These are phyloP conservation scores for Fusarium austroafricanum DNA, from an alignment of 2,329 filamentous ascomycete genomes.

Conservation along the genomic window DNA sequence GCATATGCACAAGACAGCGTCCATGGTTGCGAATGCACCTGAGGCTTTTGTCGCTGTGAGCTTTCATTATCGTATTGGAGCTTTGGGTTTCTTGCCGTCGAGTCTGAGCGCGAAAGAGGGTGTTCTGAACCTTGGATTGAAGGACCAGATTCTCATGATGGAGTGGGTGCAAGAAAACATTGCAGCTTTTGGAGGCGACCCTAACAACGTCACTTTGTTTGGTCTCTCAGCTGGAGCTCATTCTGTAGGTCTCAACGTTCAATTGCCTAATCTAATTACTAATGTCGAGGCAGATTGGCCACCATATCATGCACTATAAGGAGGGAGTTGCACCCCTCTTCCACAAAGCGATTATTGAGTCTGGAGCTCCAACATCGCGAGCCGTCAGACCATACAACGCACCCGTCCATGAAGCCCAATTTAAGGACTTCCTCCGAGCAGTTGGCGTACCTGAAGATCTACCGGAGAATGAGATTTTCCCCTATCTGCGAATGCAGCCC, in stretches of 20 bases:
- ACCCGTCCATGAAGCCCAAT: slow-evolving; percentile 68
- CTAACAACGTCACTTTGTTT: slow-evolving; percentile 54
- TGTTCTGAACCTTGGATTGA: slow-evolving; percentile 64
- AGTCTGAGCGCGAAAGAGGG: slow-evolving; percentile 63
- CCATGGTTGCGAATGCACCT: slow-evolving; percentile 67
- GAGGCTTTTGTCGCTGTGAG: slow-evolving; percentile 62
- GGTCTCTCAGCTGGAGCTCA: slow-evolving; percentile 62
- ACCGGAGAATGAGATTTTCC: slow-evolving; percentile 53
- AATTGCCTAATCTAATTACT: background rate
- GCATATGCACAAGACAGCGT: slow-evolving; percentile 68
- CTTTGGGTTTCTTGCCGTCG: slow-evolving; percentile 71
- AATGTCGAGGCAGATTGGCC: slow-evolving; percentile 64
- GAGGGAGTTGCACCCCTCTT: slow-evolving; percentile 60
- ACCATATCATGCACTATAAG: slow-evolving; percentile 68
- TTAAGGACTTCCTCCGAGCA: slow-evolving; percentile 48
- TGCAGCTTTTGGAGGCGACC: slow-evolving; percentile 63
- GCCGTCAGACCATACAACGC: slow-evolving; percentile 67
- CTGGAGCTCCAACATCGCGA: slow-evolving; percentile 65
- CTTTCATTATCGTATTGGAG: slow-evolving; percentile 65
- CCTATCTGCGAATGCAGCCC: slow-evolving; percentile 59
- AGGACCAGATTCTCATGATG: slow-evolving; percentile 63
- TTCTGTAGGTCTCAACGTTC: slow-evolving; percentile 50
- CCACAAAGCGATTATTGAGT: slow-evolving; percentile 66
- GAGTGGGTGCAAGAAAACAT: slow-evolving; percentile 68
- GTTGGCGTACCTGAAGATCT: slow-evolving; percentile 29